These are phyloP conservation scores for Microbotryum silenes-acaulis DNA, from an alignment of 1,284 basidiomycete species.

Conservation along the genomic window DNA sequence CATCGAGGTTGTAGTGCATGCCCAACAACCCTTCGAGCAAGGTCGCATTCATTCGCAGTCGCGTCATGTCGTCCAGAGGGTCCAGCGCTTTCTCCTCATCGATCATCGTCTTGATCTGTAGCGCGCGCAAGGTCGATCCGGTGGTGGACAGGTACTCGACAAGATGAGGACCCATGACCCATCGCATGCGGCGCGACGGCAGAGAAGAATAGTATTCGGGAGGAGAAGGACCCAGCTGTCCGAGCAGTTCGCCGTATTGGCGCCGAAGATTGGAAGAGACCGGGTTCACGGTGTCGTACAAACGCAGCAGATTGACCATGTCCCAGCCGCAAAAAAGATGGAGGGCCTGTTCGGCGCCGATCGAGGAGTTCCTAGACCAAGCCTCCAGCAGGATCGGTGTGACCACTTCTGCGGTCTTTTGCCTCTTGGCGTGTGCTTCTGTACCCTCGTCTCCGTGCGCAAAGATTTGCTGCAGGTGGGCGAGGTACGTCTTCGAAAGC, in stretches of 20 bases:
- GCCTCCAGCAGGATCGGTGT: conserved; percentile 4
- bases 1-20: no score
- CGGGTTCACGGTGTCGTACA: no score
- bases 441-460: no score
- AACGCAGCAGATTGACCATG: not conserved
- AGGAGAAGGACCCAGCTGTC: conserved; percentile 10
- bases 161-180: not conserved
- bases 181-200: no score
- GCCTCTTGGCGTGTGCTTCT: no score
- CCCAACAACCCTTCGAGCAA: conserved; percentile 1
- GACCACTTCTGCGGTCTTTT: no score
- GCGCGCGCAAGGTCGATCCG: conserved; percentile 9
- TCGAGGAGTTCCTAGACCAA: not conserved
- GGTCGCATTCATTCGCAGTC: not conserved
- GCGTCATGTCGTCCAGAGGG: not conserved
- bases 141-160: conserved; percentile 1
- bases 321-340: conserved; percentile 2
- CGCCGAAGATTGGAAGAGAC: not conserved
- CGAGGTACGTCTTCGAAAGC: no score
- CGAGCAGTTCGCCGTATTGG: conserved; percentile 18
- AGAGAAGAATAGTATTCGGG: not conserved
- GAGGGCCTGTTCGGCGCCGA: conserved; percentile 12
- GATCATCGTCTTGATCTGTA: conserved; percentile 2
- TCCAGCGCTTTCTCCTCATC: not conserved
- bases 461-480: no score